phyloP scores from a whole-genome alignment of 1,284 basidiomycete species.

The Sutorius eximius region DNA sequence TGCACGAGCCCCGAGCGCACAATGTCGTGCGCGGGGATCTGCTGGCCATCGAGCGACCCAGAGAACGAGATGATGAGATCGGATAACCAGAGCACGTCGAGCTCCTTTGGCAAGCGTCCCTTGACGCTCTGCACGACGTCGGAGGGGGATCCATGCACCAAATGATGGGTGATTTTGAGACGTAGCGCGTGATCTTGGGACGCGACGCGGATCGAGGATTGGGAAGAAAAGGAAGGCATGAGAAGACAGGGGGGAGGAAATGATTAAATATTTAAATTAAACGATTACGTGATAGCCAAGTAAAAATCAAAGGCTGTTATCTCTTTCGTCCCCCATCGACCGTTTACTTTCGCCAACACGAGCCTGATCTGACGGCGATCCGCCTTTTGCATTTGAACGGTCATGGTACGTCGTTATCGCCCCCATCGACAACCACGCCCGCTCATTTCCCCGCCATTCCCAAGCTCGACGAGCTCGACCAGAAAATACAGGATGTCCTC shows the following conservation, averaged over 20 bases:
- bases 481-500: slow-evolving; percentile 90
- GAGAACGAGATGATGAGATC: slow-evolving; percentile 53
- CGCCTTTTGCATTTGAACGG: slow-evolving; percentile 17
- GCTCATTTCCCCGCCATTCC: slow-evolving; percentile 4
- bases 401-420: slow-evolving; percentile 33
- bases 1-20: slow-evolving; percentile 49
- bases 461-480: slow-evolving; percentile 62
- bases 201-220: slow-evolving; percentile 35
- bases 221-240: slow-evolving; percentile 42
- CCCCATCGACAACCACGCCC: slow-evolving; percentile 2
- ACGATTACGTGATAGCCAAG: slow-evolving; percentile 34
- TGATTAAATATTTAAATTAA: slow-evolving; percentile 14
- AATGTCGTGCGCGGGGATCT: slow-evolving; percentile 42
- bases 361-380: slow-evolving; percentile 19
- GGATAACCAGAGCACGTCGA: slow-evolving; percentile 54
- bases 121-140: slow-evolving; percentile 33
- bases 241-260: slow-evolving; percentile 1
- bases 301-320: slow-evolving; percentile 26
- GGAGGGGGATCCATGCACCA: slow-evolving; percentile 42
- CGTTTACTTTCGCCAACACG: slow-evolving; percentile 5
- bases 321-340: slow-evolving; percentile 29
- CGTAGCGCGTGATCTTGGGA: slow-evolving; percentile 34
- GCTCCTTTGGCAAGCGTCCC: slow-evolving; percentile 43
- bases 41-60: slow-evolving; percentile 48
- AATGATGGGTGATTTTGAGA: slow-evolving; percentile 38